Percentiles rank a stretch among this genome's conserved stretches.
Evolutionary conservation across 2,329 filamentous ascomycete species (phyloP).

Genomic region (Calonectria pteridis): DNA sequence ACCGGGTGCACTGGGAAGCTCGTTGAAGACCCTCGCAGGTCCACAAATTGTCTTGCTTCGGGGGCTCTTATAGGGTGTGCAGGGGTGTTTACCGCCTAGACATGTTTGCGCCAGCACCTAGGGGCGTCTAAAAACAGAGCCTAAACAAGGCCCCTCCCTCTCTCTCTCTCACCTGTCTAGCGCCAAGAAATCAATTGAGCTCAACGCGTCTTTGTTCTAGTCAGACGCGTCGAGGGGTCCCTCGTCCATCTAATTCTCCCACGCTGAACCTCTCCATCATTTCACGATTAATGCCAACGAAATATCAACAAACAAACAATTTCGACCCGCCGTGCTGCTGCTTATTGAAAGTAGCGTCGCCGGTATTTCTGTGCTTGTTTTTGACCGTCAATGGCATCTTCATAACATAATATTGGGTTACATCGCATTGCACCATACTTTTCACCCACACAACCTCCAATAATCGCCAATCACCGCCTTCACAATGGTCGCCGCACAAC

Average conservation of each 20-base stretch:
- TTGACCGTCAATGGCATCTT: not conserved
- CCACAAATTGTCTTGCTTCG: not conserved
- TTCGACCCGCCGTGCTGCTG: not conserved
- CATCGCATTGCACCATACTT: not conserved
- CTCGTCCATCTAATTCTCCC: not conserved
- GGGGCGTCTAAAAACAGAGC: not conserved
- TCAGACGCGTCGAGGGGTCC: conserved; percentile 26
- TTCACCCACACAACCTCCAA: not conserved
- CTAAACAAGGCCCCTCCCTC: not conserved
- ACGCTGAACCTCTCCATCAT: not conserved
- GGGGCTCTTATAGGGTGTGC: not conserved
- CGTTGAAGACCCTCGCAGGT: not conserved
- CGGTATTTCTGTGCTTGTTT: not conserved
- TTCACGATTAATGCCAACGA: not conserved
- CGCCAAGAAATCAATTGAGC: conserved; percentile 18
- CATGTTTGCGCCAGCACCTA: not conserved
- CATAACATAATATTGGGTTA: not conserved
- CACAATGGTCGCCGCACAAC: conserved; percentile 18
- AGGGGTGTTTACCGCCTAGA: not conserved
- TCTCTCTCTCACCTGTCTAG: not conserved
- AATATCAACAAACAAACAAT: not conserved
- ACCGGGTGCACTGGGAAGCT: not conserved
- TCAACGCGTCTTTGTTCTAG: conserved; percentile 18
- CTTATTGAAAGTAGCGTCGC: not conserved
- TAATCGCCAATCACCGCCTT: conserved; percentile 6